Evolutionary conservation across 1,284 basidiomycete species (phyloP), one percentile per base, ranked within the genome.

Genomic region (Ustilago shanxiensis): DNA sequence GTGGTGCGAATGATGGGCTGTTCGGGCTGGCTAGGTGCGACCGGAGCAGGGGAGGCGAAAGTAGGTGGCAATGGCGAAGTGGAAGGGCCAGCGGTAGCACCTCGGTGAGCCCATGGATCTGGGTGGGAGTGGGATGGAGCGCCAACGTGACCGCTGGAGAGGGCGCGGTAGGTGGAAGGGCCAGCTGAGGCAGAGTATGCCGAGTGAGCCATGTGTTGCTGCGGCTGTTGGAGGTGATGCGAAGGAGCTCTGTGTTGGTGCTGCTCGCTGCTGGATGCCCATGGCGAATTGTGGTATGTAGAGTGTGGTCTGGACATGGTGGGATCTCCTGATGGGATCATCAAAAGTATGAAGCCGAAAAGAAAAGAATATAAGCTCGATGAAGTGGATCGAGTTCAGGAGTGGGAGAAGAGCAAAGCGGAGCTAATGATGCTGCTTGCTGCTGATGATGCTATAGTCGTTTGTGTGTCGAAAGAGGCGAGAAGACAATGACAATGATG

Each of bases 91-190:
- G 65, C 54, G 4, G 54, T 37, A 26, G 63, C 50, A 4, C 60
- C 29, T 18, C 59, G 66, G 37, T 66, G 69, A 18, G 62, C 56
- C 68, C 69, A 72, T 22, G 68, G 29, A 2, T 64, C 54, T 8
- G 65, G n/a, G 60, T 62, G 54, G 28, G 66, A 60, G 14, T 66
- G 68, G 24, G 56, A 24, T 5, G 45, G 29, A 14, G 57, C 29
- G 26, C 65, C 57, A 2, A 52, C 51, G 57, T 73, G 71, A 16
- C 71, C 68, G 33, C 65, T 66, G 49, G 67, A 70, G 39, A 66
- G 72, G 35, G 70, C 70, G 13, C 67, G 67, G 54, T 77, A 77
- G 54, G 69, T 73, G 35, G 75, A 77, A 51, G 75, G 75, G 26
- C 75, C 75, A 1, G 74, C 69, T 1, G 63, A 50, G 16, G 66